Percentiles rank a stretch among this genome's conserved stretches.
These are phyloP conservation scores for Phanerochaete sordida DNA, from an alignment of 768 basidiomycete genomes.

Conservation along the genomic window DNA sequence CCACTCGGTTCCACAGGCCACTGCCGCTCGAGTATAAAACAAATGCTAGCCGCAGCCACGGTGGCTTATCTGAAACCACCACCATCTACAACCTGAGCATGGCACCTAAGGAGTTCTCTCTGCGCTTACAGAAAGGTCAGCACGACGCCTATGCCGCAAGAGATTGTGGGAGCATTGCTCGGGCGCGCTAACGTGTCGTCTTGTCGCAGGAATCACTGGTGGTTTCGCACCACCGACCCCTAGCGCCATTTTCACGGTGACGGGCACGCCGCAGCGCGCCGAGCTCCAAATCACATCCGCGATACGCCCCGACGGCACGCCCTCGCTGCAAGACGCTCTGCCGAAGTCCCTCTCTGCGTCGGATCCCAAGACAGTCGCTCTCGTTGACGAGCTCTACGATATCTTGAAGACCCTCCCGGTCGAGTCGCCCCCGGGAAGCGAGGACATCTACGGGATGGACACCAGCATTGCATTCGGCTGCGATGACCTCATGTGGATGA, in stretches of 20 bases:
- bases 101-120: constrained; percentile 49
- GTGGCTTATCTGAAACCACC: background rate
- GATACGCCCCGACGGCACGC: constrained; percentile 46
- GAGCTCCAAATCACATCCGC: constrained; percentile 45
- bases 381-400: constrained; percentile 53
- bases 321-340: constrained; percentile 35
- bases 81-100: constrained; percentile 27
- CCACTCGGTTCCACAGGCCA: background rate
- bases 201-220: constrained; percentile 66
- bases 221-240: constrained; percentile 74
- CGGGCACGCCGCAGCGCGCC: constrained; percentile 32
- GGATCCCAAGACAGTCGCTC: constrained; percentile 30
- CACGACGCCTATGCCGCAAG: background rate
- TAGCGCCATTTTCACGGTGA: constrained; percentile 49
- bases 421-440: constrained; percentile 51
- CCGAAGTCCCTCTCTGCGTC: constrained; percentile 39
- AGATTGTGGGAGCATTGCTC: too few relatives aligned
- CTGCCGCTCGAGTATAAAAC: background rate
- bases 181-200: background rate
- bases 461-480: constrained; percentile 61
- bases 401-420: constrained; percentile 61
- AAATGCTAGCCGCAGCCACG: background rate
- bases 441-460: constrained; percentile 73
- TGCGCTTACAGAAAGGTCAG: constrained; percentile 61
- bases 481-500: constrained; percentile 56